Evolutionary conservation across 257 asterid species (phyloP).

Genomic region (Gentiana macrophylla): DNA sequence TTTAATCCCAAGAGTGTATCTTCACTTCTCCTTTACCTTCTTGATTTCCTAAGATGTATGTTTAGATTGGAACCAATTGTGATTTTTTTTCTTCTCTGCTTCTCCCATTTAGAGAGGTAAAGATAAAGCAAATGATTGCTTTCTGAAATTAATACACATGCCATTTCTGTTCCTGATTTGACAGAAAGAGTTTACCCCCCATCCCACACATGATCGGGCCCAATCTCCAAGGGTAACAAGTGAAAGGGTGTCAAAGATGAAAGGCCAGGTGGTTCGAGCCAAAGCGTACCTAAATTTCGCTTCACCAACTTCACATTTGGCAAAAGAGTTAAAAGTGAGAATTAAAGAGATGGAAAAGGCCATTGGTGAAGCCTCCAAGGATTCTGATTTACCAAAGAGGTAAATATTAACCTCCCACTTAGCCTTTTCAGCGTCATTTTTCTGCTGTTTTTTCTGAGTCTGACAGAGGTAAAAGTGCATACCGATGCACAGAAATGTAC

Average conservation of each 20-base stretch:
- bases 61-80: too few species aligned
- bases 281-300: slow-evolving; percentile 54
- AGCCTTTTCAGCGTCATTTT: not conserved
- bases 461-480: too few species aligned
- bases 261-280: slow-evolving; percentile 80
- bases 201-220: slow-evolving; percentile 23
- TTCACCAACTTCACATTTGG: slow-evolving; percentile 60
- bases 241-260: slow-evolving; percentile 72
- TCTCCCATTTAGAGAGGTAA: too few species aligned
- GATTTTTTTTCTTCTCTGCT: too few species aligned
- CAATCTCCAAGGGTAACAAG: slow-evolving; percentile 29
- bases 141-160: slow-evolving; percentile 4
- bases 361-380: slow-evolving; percentile 43
- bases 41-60: too few species aligned
- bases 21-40: too few species aligned
- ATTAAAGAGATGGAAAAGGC: slow-evolving; percentile 81
- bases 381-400: slow-evolving; percentile 61
- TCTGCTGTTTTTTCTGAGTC: too few species aligned
- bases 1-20: too few species aligned
- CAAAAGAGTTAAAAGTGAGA: slow-evolving; percentile 76
- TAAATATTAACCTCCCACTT: slow-evolving; percentile 13
- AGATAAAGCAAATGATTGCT: too few species aligned
- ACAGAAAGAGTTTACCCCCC: slow-evolving; percentile 35
- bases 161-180: slow-evolving; percentile 12
- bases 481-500: too few species aligned